Evolutionary conservation across 2,329 filamentous ascomycete genomes (phyloP).

Genomic region (Pseudogymnoascus sp.): DNA sequence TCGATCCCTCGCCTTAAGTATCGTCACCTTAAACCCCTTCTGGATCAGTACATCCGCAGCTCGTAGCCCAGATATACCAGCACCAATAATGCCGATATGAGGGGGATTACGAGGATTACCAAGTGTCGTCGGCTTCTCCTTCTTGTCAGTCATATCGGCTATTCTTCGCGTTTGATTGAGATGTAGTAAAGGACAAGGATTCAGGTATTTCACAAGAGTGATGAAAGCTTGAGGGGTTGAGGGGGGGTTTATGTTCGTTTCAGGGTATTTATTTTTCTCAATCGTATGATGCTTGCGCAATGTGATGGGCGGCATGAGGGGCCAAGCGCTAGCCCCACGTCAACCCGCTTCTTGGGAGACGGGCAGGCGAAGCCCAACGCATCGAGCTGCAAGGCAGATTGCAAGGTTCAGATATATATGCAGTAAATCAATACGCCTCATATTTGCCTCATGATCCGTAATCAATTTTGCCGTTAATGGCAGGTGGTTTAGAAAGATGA

Average conservation of each 20-base stretch:
- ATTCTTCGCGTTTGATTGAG: background rate
- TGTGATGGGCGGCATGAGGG: background rate
- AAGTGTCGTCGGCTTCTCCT: background rate
- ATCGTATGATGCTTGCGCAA: background rate
- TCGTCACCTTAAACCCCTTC: conserved; percentile 44
- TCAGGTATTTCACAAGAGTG: background rate
- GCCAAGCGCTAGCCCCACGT: background rate
- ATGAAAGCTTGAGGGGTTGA: background rate
- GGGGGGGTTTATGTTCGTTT: background rate
- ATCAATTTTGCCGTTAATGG: background rate
- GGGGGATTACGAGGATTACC: background rate
- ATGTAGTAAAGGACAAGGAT: background rate
- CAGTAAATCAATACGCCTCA: background rate
- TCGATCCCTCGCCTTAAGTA: conserved; percentile 47
- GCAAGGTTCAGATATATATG: background rate
- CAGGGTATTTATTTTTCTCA: background rate
- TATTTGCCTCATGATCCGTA: background rate
- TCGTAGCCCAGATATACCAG: conserved; percentile 46
- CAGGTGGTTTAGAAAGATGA: background rate
- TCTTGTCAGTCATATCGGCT: background rate
- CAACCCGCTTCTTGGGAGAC: background rate
- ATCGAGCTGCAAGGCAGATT: background rate
- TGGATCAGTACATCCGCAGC: conserved; percentile 47
- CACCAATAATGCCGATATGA: conserved; percentile 43
- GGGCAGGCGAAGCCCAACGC: background rate